Conservation (phyloP, 1,139 yeast species). For the Trichomonascaceae sp. region DNA sequence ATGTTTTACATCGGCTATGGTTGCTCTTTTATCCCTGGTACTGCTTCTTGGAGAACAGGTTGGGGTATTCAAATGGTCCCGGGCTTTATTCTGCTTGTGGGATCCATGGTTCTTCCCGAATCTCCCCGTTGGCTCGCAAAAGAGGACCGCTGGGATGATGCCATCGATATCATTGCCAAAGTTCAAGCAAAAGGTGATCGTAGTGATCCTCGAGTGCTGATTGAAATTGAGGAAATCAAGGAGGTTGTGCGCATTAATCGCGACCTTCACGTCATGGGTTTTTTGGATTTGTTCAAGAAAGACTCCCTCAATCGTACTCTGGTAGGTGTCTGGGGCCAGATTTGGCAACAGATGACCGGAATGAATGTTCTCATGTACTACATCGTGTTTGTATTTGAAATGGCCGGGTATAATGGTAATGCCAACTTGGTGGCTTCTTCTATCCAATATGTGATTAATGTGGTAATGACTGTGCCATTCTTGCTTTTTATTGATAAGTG, state of each 20-base stretch:
- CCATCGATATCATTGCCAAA: conserved; percentile 45
- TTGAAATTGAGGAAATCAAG: conserved; percentile 54
- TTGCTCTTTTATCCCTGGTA: conserved; percentile 44
- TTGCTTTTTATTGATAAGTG: conserved; percentile 44
- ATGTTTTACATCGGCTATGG: conserved; percentile 59
- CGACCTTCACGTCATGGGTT: conserved; percentile 25
- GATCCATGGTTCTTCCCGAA: conserved; percentile 54
- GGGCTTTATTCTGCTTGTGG: conserved; percentile 45
- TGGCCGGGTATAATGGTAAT: conserved; percentile 34
- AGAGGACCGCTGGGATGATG: conserved; percentile 61
- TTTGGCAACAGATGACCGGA: conserved; percentile 70
- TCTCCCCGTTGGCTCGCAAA: conserved; percentile 71
- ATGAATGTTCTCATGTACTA: conserved; percentile 56
- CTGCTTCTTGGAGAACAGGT: conserved; percentile 59
- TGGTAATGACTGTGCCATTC: conserved; percentile 40
- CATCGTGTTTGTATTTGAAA: conserved; percentile 34
- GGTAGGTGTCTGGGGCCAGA: conserved; percentile 54
- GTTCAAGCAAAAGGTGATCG: conserved; percentile 50
- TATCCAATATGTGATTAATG: conserved; percentile 47
- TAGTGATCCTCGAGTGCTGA: conserved; percentile 47
- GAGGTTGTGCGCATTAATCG: conserved; percentile 35
- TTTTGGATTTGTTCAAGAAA: conserved; percentile 44
- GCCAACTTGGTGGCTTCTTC: conserved; percentile 45
- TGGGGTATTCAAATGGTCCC: conserved; percentile 67
- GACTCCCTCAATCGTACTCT: conserved; percentile 46